Conservation (phyloP, 2,329 filamentous ascomycete species). For the Clarireedia paspali region DNA sequence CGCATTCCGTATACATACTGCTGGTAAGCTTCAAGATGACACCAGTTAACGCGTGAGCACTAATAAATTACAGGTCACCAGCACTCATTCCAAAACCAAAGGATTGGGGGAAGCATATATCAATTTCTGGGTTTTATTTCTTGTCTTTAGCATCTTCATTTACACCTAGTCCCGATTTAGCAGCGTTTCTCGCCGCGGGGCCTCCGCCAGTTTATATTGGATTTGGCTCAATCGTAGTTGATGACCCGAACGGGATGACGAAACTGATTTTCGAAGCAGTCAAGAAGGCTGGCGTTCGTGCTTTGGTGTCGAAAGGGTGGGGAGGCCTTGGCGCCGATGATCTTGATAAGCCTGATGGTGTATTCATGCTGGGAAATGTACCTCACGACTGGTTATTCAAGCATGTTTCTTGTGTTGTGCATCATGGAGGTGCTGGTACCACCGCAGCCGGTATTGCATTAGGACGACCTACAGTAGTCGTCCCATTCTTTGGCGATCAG, state of each 20-base stretch:
- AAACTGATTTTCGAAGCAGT: constrained; percentile 66
- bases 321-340: constrained; percentile 71
- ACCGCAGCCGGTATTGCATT: constrained; percentile 79
- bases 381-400: constrained; percentile 89
- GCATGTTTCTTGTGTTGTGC: constrained; percentile 72
- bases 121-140: constrained; percentile 71
- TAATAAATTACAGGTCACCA: constrained; percentile 45
- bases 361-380: constrained; percentile 78
- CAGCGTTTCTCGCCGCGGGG: constrained; percentile 58
- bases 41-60: background rate
- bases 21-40: constrained; percentile 43
- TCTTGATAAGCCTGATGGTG: constrained; percentile 60
- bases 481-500: constrained; percentile 84
- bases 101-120: constrained; percentile 67
- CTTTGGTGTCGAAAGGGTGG: constrained; percentile 82
- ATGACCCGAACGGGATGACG: constrained; percentile 66
- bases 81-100: constrained; percentile 70
- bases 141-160: constrained; percentile 60
- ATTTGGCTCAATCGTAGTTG: constrained; percentile 76
- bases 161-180: constrained; percentile 56
- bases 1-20: constrained; percentile 84
- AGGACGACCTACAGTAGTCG: constrained; percentile 72
- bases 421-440: constrained; percentile 83
- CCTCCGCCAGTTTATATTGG: constrained; percentile 74
- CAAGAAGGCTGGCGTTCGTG: constrained; percentile 58